A percentile compares a stretch with the other conserved stretches of the same genome.
These are phyloP conservation scores for Phycomyces nitens DNA, from an alignment of 192 early-diverging fungal genomes.

Conservation along the genomic window DNA sequence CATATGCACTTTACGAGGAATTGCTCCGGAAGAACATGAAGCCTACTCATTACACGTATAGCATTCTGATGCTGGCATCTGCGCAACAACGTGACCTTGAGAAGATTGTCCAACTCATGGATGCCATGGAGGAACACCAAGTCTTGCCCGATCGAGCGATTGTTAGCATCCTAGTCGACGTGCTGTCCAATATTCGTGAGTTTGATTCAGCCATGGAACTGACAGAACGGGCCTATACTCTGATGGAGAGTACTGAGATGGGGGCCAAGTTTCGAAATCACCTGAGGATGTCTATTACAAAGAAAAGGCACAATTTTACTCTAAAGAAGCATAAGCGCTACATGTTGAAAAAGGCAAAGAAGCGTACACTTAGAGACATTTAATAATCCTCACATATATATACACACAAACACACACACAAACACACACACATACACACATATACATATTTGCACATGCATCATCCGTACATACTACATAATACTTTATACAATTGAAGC, in stretches of 20 bases:
- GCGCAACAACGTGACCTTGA: constrained; percentile 6
- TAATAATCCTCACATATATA: too few species aligned
- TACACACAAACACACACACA: too few species aligned
- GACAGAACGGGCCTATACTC: neutral
- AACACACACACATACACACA: too few species aligned
- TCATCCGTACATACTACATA: too few species aligned
- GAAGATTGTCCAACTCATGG: constrained; percentile 1
- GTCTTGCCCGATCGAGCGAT: constrained; percentile 4
- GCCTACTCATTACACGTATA: neutral
- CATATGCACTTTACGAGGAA: constrained; percentile 7
- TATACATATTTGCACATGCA: too few species aligned
- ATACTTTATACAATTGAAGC: too few species aligned
- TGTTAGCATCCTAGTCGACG: constrained; percentile 4
- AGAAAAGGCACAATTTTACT: neutral
- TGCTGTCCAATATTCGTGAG: constrained; percentile 1
- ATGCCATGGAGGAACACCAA: constrained; percentile 10
- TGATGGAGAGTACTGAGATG: neutral
- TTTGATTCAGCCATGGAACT: neutral
- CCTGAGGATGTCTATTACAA: neutral
- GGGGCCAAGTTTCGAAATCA: neutral
- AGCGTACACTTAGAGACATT: too few species aligned
- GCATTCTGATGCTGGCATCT: constrained; percentile 8
- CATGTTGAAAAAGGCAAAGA: too few species aligned
- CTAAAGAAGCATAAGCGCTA: neutral
- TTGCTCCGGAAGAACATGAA: constrained; percentile 1